These are phyloP conservation scores for Psilocybe cyanescens DNA, from an alignment of 768 basidiomycete species.

Conservation along the genomic window DNA sequence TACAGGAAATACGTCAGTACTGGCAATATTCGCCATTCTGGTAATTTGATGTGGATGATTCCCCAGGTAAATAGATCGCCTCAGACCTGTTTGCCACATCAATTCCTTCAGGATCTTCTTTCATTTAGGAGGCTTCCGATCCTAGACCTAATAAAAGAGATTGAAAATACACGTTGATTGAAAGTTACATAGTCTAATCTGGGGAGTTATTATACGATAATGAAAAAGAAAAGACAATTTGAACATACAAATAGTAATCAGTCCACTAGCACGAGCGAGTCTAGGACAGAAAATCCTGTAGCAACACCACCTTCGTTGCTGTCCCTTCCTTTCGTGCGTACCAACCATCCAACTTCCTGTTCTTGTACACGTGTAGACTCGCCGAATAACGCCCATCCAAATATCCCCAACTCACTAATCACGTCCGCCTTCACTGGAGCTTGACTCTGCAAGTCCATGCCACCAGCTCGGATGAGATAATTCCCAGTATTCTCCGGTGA, in stretches of 20 bases:
- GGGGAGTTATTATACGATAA: neutral
- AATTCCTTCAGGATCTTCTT: too few species aligned
- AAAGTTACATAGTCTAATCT: neutral
- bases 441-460: conserved; percentile 32
- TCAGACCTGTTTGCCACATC: too few species aligned
- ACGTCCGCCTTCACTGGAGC: conserved; percentile 64
- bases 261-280: conserved; percentile 68
- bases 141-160: too few species aligned
- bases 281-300: conserved; percentile 78
- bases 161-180: too few species aligned
- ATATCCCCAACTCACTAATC: conserved; percentile 90
- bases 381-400: conserved; percentile 86
- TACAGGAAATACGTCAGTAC: conserved; percentile 12
- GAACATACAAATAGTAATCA: conserved; percentile 5
- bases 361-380: conserved; percentile 49
- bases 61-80: too few species aligned
- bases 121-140: too few species aligned
- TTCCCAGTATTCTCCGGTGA: conserved; percentile 72
- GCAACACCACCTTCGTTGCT: conserved; percentile 93
- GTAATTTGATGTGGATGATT: neutral
- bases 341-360: conserved; percentile 77
- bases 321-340: conserved; percentile 89
- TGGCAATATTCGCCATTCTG: neutral
- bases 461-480: conserved; percentile 78
- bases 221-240: neutral